A percentile compares a stretch with the other conserved stretches of the same genome.
phyloP scores from a whole-genome alignment of 805 yeast genomes.

The Ogataea paraovalis region DNA sequence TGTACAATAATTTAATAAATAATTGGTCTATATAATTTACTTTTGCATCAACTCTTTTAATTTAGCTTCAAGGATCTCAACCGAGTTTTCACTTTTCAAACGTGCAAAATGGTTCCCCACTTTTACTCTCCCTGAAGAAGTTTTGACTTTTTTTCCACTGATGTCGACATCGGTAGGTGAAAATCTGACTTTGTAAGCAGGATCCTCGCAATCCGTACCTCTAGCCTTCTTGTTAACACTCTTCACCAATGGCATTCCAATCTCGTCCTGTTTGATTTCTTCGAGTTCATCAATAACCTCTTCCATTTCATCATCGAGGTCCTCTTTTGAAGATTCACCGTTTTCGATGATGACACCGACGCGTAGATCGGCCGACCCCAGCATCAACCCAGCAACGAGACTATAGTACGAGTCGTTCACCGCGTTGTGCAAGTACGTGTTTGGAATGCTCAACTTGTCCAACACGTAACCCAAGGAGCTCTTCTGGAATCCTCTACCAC shows the following conservation, averaged over 20 bases:
- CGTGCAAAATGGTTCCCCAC: neutral
- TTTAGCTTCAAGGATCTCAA: neutral
- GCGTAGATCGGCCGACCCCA: constrained; percentile 25
- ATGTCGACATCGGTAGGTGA: constrained; percentile 15
- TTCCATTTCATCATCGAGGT: neutral
- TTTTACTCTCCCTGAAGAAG: neutral
- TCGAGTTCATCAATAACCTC: neutral
- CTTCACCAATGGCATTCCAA: too few species aligned
- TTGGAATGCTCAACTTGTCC: constrained; percentile 26
- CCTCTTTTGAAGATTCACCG: constrained; percentile 4
- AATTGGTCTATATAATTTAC: too few species aligned
- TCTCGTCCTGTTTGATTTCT: too few species aligned
- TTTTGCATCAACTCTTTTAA: neutral
- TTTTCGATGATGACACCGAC: constrained; percentile 12
- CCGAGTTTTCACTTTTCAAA: neutral
- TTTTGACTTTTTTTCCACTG: neutral
- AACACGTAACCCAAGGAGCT: constrained; percentile 23
- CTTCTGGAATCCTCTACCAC: constrained; percentile 4
- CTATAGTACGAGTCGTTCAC: constrained; percentile 32
- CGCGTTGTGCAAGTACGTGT: constrained; percentile 30
- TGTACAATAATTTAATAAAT: neutral
- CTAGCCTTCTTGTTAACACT: too few species aligned
- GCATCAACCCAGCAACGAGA: constrained; percentile 23
- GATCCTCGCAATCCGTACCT: neutral
- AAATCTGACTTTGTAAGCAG: constrained; percentile 11